Conservation (phyloP, 176 grass and related monocot species). For the Musa itinerans region DNA sequence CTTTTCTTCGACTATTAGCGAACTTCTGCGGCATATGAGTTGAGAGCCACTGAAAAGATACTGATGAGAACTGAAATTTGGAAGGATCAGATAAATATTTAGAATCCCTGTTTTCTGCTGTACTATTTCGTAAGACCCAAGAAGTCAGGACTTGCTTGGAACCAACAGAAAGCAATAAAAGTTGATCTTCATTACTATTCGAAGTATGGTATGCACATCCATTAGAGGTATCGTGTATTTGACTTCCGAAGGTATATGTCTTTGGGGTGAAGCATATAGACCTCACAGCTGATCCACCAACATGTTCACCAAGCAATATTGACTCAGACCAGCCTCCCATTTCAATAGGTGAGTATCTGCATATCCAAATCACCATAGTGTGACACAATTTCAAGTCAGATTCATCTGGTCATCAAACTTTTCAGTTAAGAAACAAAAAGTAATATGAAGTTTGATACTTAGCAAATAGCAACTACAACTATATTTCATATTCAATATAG, state of each 20-base stretch:
- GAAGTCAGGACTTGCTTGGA: slow-evolving; percentile 92
- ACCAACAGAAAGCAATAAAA: slow-evolving; percentile 81
- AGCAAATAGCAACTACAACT: background rate
- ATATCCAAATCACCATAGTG: background rate
- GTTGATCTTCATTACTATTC: slow-evolving; percentile 29
- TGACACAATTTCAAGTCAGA: background rate
- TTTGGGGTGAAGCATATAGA: slow-evolving; percentile 65
- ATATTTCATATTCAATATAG: background rate
- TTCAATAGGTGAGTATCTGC: slow-evolving; percentile 43
- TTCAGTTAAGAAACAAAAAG: background rate
- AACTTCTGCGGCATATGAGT: slow-evolving; percentile 66
- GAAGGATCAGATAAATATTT: slow-evolving; percentile 20
- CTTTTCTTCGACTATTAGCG: slow-evolving; percentile 22
- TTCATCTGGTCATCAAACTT: background rate
- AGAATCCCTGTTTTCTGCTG: slow-evolving; percentile 9
- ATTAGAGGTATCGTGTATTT: slow-evolving; percentile 1
- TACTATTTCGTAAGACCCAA: slow-evolving; percentile 62
- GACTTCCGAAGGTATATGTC: slow-evolving; percentile 35
- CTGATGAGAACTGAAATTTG: slow-evolving; percentile 13
- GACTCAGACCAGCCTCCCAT: slow-evolving; percentile 65
- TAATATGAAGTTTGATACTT: background rate
- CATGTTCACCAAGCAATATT: slow-evolving; percentile 84
- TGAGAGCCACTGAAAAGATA: slow-evolving; percentile 90
- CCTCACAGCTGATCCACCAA: slow-evolving; percentile 92
- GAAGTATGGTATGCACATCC: slow-evolving; percentile 16